Percentiles rank a stretch among this genome's conserved stretches.
These are phyloP conservation scores for Phytophthora pinifolia DNA, from an alignment of 352 stramenopile species.

Conservation along the genomic window DNA sequence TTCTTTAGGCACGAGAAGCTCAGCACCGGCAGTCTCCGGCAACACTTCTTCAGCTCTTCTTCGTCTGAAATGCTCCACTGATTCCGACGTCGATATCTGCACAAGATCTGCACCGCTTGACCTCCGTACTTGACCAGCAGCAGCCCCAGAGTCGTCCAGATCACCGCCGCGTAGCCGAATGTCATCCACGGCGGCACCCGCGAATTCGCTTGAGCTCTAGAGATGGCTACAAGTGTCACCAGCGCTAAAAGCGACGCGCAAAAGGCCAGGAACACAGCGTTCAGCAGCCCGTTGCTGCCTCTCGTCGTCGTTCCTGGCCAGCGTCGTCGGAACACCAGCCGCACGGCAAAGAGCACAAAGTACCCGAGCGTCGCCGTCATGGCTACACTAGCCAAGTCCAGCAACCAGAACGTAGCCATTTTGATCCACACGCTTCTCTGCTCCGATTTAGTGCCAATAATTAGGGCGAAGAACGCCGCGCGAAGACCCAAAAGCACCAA, in stretches of 20 bases:
- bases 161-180: slow-evolving; percentile 26
- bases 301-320: slow-evolving; percentile 19
- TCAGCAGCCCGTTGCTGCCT: slow-evolving; percentile 2
- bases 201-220: slow-evolving; percentile 1
- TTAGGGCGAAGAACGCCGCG: slow-evolving; percentile 21
- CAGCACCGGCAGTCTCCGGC: slow-evolving; percentile 13
- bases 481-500: slow-evolving; percentile 29
- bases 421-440: background rate
- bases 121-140: slow-evolving; percentile 26
- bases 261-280: slow-evolving; percentile 19
- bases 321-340: slow-evolving; percentile 19
- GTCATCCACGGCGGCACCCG: slow-evolving; percentile 20
- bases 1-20: slow-evolving; percentile 20
- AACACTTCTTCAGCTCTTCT: background rate
- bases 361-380: slow-evolving; percentile 30
- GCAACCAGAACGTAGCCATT: slow-evolving; percentile 32
- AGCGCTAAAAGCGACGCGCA: slow-evolving; percentile 16
- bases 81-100: slow-evolving; percentile 15
- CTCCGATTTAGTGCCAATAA: background rate
- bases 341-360: slow-evolving; percentile 35
- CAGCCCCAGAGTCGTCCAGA: slow-evolving; percentile 26
- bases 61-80: slow-evolving; percentile 3
- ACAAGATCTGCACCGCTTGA: slow-evolving; percentile 22
- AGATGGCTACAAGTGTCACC: slow-evolving; percentile 19
- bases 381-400: slow-evolving; percentile 35